Evolutionary conservation across 495 filamentous ascomycete species (phyloP).

Genomic region (Annulohypoxylon nitens): DNA sequence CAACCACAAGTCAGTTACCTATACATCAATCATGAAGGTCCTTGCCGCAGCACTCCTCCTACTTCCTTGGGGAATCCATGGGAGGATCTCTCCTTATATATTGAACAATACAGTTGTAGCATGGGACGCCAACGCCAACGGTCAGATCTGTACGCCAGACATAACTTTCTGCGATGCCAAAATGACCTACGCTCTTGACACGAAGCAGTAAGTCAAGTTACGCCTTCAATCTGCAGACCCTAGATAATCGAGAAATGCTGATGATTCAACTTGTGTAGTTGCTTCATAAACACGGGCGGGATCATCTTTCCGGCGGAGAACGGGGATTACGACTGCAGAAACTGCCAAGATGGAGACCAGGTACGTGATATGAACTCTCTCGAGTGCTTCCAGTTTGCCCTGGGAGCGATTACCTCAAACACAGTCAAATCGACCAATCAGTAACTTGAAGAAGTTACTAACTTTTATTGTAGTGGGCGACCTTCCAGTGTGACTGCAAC

Average conservation of each 20-base stretch:
- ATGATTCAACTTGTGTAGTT: not conserved
- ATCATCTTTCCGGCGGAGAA: not conserved
- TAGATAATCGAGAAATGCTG: not conserved
- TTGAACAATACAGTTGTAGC: not conserved
- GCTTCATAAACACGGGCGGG: not conserved
- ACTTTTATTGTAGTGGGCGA: not conserved
- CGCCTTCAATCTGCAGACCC: not conserved
- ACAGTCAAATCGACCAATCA: not conserved
- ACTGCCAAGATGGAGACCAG: not conserved
- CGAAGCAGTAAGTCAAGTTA: conserved; percentile 1
- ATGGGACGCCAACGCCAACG: not conserved
- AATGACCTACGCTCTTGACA: not conserved
- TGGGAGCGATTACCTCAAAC: not conserved
- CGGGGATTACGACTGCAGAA: not conserved
- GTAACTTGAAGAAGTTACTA: not conserved
- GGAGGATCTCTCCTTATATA: conserved; percentile 5
- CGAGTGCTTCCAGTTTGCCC: not conserved
- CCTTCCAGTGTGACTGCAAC: not conserved
- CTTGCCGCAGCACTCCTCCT: not conserved
- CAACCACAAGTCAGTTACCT: not conserved
- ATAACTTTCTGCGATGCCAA: not conserved
- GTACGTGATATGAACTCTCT: not conserved
- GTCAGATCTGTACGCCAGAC: not conserved
- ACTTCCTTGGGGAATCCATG: conserved; percentile 4
- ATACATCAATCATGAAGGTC: conserved; percentile 4